These are phyloP conservation scores for Calonectria hongkongensis DNA, from an alignment of 2,329 filamentous ascomycete genomes.

Conservation along the genomic window DNA sequence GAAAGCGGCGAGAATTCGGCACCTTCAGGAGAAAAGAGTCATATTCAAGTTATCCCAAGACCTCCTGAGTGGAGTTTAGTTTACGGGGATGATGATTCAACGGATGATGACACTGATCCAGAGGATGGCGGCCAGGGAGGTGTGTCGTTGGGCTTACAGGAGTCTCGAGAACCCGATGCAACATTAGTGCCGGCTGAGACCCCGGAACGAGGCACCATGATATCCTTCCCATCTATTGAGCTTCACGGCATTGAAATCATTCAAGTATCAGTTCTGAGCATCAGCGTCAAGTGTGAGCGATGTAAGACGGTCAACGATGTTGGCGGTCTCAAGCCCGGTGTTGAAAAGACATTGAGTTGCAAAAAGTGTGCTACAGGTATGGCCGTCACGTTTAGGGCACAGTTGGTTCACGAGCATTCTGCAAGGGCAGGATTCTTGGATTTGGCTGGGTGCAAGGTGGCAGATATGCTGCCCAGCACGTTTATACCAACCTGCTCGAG, in stretches of 20 bases:
- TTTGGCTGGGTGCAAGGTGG: slow-evolving; percentile 82
- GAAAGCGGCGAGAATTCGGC: slow-evolving; percentile 34
- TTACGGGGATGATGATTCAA: slow-evolving; percentile 67
- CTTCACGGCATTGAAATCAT: slow-evolving; percentile 86
- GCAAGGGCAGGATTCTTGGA: slow-evolving; percentile 87
- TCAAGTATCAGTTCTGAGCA: slow-evolving; percentile 78
- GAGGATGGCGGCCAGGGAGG: slow-evolving; percentile 66
- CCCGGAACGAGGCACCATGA: slow-evolving; percentile 82
- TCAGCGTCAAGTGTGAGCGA: slow-evolving; percentile 85
- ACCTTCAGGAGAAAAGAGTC: slow-evolving; percentile 70
- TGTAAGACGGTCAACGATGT: slow-evolving; percentile 85
- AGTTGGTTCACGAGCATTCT: slow-evolving; percentile 83
- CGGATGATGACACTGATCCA: slow-evolving; percentile 68
- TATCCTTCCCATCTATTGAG: slow-evolving; percentile 86
- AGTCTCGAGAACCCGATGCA: slow-evolving; percentile 33
- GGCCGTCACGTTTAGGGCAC: slow-evolving; percentile 75
- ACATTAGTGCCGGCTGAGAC: slow-evolving; percentile 50
- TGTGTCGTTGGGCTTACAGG: slow-evolving; percentile 60
- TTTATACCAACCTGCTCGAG: slow-evolving; percentile 86
- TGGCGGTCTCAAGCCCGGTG: slow-evolving; percentile 76
- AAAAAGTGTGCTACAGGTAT: slow-evolving; percentile 75
- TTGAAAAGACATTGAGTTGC: slow-evolving; percentile 72
- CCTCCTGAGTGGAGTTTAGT: slow-evolving; percentile 83
- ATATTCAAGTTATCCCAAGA: slow-evolving; percentile 82
- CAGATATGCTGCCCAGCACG: slow-evolving; percentile 86